Conservation (phyloP, 2,329 filamentous ascomycete genomes). For the Alternaria sp. region DNA sequence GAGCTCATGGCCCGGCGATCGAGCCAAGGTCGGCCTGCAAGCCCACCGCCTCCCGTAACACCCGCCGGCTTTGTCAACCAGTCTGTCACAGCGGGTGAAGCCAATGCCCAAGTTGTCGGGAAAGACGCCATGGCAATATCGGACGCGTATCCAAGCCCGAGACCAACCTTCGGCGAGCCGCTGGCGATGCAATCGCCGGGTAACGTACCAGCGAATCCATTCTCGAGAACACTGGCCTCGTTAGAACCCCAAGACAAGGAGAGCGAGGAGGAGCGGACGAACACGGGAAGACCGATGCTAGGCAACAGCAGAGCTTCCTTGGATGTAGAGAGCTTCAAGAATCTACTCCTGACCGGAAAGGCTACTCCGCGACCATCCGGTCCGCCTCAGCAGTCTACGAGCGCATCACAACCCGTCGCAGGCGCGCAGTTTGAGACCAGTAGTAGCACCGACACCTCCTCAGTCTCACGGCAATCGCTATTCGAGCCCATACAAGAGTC, state of each 20-base stretch:
- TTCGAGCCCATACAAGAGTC: conserved; percentile 58
- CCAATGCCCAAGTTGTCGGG: conserved; percentile 19
- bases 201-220: conserved; percentile 44
- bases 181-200: conserved; percentile 22
- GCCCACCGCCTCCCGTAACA: conserved; percentile 21
- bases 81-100: conserved; percentile 15
- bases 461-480: conserved; percentile 64
- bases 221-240: conserved; percentile 47
- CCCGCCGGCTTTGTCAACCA: conserved; percentile 28
- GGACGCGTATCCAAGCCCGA: conserved; percentile 31
- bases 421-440: conserved; percentile 50
- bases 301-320: conserved; percentile 55
- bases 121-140: conserved; percentile 34
- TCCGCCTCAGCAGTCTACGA: conserved; percentile 30
- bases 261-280: conserved; percentile 34
- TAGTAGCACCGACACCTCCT: conserved; percentile 65
- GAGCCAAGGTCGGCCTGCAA: conserved; percentile 19
- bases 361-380: conserved; percentile 48
- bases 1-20: conserved; percentile 24
- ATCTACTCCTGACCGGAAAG: conserved; percentile 76
- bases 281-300: conserved; percentile 29
- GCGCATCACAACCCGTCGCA: conserved; percentile 28
- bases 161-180: conserved; percentile 15
- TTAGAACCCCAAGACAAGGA: conserved; percentile 40
- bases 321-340: conserved; percentile 80